Evolutionary conservation across 2,329 filamentous ascomycete genomes (phyloP).

Genomic region (Parascedosporium putredinis): DNA sequence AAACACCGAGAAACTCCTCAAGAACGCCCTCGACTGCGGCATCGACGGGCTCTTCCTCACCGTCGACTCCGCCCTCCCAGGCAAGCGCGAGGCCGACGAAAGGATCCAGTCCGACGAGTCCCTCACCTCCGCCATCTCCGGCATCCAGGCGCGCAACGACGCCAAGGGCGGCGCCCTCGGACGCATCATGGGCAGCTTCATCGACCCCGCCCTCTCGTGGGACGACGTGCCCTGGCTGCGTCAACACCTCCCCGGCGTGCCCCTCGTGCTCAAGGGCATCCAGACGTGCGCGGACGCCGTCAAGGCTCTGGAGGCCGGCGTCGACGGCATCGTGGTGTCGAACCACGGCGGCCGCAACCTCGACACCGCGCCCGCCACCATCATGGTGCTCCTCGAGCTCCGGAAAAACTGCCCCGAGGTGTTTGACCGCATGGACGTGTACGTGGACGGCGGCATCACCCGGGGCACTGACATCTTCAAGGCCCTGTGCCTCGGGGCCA

Average conservation of each 20-base stretch:
- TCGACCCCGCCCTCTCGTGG: constrained; percentile 52
- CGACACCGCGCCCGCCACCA: constrained; percentile 40
- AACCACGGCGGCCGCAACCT: constrained; percentile 58
- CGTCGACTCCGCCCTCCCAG: constrained; percentile 45
- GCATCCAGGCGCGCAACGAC: constrained; percentile 38
- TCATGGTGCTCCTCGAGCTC: constrained; percentile 53
- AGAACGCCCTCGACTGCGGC: constrained; percentile 32
- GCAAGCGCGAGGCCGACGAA: constrained; percentile 41
- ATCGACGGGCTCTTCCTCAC: constrained; percentile 47
- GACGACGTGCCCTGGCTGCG: constrained; percentile 56
- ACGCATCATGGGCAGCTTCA: constrained; percentile 43
- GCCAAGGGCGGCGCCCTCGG: constrained; percentile 43
- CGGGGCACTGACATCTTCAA: constrained; percentile 59
- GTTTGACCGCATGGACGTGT: constrained; percentile 49
- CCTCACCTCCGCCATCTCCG: constrained; percentile 37
- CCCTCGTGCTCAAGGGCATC: constrained; percentile 60
- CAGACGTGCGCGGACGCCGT: constrained; percentile 55
- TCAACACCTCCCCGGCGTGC: constrained; percentile 29
- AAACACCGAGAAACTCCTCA: constrained; percentile 39
- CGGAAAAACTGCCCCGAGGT: constrained; percentile 50
- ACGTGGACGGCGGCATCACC: constrained; percentile 55
- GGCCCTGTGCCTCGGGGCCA: constrained; percentile 54
- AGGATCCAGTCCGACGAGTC: constrained; percentile 36
- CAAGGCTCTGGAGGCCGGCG: constrained; percentile 46
- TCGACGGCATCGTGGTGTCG: constrained; percentile 57